Base-by-base conservation (phyloP, 768 basidiomycete genomes). In the Hydnomerulius pinastri region DNA sequence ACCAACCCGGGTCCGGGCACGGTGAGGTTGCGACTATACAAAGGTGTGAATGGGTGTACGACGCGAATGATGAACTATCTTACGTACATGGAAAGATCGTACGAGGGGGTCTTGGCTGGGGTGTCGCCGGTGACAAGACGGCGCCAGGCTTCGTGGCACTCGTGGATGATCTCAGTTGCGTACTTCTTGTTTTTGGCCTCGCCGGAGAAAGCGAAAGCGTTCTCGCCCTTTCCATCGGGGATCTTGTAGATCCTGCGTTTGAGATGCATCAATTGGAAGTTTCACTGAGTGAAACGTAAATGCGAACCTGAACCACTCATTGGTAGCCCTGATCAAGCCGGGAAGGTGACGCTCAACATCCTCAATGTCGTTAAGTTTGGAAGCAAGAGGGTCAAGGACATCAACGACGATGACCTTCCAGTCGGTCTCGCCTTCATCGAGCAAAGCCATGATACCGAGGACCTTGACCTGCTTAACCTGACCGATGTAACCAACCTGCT, bases 101-200 rank as follows among this genome's bases (percentile, higher is more conserved):
- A 87, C 38, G 73, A 67, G 39, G 81, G 55, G 15, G 86, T 87
- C 75, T 86, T 87, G 54, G 87, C 83, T 35, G 85, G 82, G 54
- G 71, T 76, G 57, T 97, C 90, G 55, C 94, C 92, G 45, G 73
- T 75, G 69, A 94, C 79, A 61, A 99, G 82, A 65, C 90, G 90
- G 64, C 93, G 91, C 97, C 97, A 99, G 30, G 97, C 90, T 71
- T 98, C 97, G 68, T 98, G 88, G 74, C 92, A 95, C 71, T 99
- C 97, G 72, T 97, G 95, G 67, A 99, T 90, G 75, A 98, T 97
- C 74, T 98, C 96, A 46, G 90, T 92, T 27, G 97, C 97, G 69
- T 98, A 99, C 72, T 96, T 97, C 81, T 96, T 97, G 81, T 97
- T 97, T 79, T 98, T 99, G 57, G 96, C 96, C 75, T 99, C 97